Evolutionary conservation across 2,329 filamentous ascomycete species (phyloP), one percentile per base, ranked within the genome.

Genomic region (Arthrobotrys iridis): DNA sequence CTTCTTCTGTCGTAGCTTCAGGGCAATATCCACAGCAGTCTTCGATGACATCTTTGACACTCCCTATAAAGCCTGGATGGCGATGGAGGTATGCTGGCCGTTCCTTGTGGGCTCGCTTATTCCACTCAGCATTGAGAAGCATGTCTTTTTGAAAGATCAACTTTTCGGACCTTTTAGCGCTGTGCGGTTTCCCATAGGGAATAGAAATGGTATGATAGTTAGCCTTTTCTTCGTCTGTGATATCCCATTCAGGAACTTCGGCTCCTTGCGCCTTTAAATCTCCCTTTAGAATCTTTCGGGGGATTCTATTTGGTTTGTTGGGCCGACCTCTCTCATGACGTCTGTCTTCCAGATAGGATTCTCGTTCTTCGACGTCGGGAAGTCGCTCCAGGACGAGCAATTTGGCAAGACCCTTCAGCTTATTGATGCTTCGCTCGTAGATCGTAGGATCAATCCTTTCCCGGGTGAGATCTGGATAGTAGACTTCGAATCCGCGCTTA

Each of bases 1-100:
- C 93, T 78, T 93, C 90, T 0, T 88, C 84, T 0, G 90, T 93
- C 3, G 84, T 81, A 0, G 92, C 88, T 48, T 86, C 82, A 0
- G 93, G 93, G 77, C 93, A 96, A 77, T 84, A 88, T 8, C 91
- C 92, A 80, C 93, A 96, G 81, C 93, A 96, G 80, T 96, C 93
- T 28, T 88, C 84, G 63, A 94, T 87, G 5, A 95, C 87, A 81
- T 95, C 90, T 66, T 89, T 84, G 3, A 90, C 88, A 28, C 88
- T 86, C 0, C 93, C 92, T 79, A 96, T 94, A 81, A 96, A 96
- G n/a, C 76, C 77, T 2, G 93, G 92, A 79, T 96, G 93, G 1
- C 93, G 88, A 82, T 96, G 93, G 3, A 96, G 84, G 76, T 92
- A 88, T 0, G 93, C 89, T 24, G 89, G 84, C n/a, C 92, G 87